phyloP scores from a whole-genome alignment of 345 rosid genomes.

The Iberis pinnata region DNA sequence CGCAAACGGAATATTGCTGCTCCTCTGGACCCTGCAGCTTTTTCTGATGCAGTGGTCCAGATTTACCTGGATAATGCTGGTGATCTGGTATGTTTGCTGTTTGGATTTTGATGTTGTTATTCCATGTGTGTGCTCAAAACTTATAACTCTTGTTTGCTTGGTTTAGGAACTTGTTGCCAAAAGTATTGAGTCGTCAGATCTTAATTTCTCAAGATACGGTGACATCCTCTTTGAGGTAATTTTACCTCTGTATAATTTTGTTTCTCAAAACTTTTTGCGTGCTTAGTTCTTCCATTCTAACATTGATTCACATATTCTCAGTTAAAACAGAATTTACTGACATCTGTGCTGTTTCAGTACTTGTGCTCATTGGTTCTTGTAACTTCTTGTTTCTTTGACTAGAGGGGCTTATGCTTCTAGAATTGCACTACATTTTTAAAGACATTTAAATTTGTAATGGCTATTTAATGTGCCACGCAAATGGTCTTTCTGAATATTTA shows the following conservation, averaged over 20 bases:
- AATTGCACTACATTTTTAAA: neutral
- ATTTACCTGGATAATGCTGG: conserved; percentile 95
- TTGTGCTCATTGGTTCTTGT: neutral
- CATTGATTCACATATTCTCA: neutral
- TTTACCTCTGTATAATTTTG: neutral
- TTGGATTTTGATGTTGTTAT: neutral
- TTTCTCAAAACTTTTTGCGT: neutral
- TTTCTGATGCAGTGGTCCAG: conserved; percentile 97
- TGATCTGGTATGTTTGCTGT: conserved; percentile 60
- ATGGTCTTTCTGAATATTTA: no score
- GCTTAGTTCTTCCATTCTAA: neutral
- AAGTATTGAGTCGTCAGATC: conserved; percentile 78
- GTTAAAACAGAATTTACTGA: neutral
- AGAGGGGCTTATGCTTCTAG: neutral
- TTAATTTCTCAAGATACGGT: conserved; percentile 90
- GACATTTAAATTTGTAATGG: neutral
- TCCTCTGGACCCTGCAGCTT: conserved; percentile 96
- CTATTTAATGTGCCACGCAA: neutral
- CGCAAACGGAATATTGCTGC: conserved; percentile 99
- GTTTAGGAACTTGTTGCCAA: conserved; percentile 84
- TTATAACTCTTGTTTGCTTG: neutral
- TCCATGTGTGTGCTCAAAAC: neutral
- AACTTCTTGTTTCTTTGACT: conserved; percentile 2
- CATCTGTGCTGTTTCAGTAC: neutral
- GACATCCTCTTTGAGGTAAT: conserved; percentile 42